Percentiles rank a stretch among this genome's conserved stretches.
Conservation (phyloP, 768 basidiomycete species). For the Lactarius psammicola region DNA sequence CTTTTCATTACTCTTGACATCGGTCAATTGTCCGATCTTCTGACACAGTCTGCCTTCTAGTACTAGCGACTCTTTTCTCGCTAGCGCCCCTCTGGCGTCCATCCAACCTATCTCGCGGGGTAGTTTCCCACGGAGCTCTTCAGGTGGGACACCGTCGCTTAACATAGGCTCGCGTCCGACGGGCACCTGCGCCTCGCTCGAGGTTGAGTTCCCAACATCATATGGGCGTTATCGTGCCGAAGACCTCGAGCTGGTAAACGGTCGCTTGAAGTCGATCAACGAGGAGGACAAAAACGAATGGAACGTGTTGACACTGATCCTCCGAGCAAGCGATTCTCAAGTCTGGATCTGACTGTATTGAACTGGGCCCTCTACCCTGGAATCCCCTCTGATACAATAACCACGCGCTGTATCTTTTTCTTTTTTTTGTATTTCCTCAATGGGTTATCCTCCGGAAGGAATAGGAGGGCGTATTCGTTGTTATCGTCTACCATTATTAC, state of each 20-base stretch:
- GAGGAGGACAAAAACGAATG: not conserved
- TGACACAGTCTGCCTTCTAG: not conserved
- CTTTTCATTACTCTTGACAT: not conserved
- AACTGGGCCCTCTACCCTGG: not conserved
- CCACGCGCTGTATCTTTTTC: not conserved
- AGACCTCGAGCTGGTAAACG: not conserved
- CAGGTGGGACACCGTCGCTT: not conserved
- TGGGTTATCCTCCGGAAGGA: not conserved
- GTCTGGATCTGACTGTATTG: not conserved
- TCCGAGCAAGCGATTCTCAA: not conserved
- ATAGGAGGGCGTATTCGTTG: not conserved
- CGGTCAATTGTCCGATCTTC: not conserved
- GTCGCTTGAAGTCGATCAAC: slow-evolving; percentile 1
- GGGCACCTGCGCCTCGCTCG: slow-evolving; percentile 2
- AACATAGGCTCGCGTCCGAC: not conserved
- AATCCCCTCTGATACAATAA: not conserved
- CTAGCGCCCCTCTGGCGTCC: slow-evolving; percentile 4
- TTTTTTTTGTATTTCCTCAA: not conserved
- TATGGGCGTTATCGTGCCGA: slow-evolving; percentile 16
- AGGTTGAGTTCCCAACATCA: slow-evolving; percentile 14
- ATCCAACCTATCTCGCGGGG: not conserved
- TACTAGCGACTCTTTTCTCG: slow-evolving; percentile 1
- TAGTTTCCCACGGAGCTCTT: not conserved
- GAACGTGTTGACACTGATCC: not conserved
- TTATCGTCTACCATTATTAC: not conserved